phyloP scores from a whole-genome alignment of 345 rosid species.

The Linum trigynum region DNA sequence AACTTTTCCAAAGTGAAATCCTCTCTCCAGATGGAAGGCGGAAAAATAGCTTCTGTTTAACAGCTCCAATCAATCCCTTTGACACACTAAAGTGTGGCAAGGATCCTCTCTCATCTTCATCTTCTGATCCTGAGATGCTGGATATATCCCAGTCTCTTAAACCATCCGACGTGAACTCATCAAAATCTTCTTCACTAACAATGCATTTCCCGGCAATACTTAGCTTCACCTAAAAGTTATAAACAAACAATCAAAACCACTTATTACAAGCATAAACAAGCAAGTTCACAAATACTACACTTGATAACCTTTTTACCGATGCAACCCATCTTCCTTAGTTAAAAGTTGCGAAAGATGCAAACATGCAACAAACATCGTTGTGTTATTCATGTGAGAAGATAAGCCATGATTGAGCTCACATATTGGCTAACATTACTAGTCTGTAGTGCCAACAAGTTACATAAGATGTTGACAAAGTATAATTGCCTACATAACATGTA shows the following conservation, averaged over 20 bases:
- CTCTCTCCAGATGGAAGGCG: constrained; percentile 58
- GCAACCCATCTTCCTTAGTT: not conserved
- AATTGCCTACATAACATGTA: not conserved
- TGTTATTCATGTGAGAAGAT: not conserved
- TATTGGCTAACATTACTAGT: too few relatives aligned
- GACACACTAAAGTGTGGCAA: constrained; percentile 16
- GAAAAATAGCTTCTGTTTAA: constrained; percentile 54
- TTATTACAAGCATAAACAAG: too few relatives aligned
- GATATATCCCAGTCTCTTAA: constrained; percentile 75
- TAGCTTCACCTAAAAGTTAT: constrained; percentile 53
- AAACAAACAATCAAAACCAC: not conserved
- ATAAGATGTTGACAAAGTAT: too few relatives aligned
- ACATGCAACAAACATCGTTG: not conserved
- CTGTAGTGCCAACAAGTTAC: too few relatives aligned
- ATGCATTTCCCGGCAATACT: constrained; percentile 67
- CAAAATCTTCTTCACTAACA: constrained; percentile 78
- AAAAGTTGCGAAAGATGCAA: not conserved
- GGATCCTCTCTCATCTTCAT: constrained; percentile 50
- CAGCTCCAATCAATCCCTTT: constrained; percentile 26
- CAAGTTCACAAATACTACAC: too few relatives aligned
- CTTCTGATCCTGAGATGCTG: constrained; percentile 94
- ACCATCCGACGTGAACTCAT: constrained; percentile 61
- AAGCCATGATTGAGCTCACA: not conserved
- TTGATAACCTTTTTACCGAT: not conserved
- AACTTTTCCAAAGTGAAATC: constrained; percentile 68